These are phyloP conservation scores for Aspergillus tamarii DNA, from an alignment of 2,329 filamentous ascomycete genomes.

Conservation along the genomic window DNA sequence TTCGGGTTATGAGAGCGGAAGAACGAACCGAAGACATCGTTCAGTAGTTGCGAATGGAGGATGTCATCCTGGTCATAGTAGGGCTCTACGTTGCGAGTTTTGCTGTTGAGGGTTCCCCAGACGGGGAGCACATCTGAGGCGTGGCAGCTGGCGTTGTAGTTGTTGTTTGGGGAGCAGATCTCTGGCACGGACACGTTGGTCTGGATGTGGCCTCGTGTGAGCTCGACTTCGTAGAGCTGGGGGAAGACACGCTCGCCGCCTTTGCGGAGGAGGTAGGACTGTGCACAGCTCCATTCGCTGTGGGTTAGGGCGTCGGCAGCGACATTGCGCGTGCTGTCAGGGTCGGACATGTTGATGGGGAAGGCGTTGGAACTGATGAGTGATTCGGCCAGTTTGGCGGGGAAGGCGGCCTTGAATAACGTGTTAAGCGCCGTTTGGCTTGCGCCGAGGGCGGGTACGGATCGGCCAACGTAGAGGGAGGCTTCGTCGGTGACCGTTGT, in stretches of 20 bases:
- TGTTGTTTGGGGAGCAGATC: slow-evolving; percentile 28
- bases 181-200: slow-evolving; percentile 18
- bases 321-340: slow-evolving; percentile 23
- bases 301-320: slow-evolving; percentile 18
- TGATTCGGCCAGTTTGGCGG: slow-evolving; percentile 17
- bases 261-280: slow-evolving; percentile 18
- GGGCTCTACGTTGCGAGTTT: slow-evolving; percentile 25
- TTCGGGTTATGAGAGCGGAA: slow-evolving; percentile 27
- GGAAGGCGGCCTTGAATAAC: slow-evolving; percentile 21
- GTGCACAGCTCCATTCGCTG: slow-evolving; percentile 25
- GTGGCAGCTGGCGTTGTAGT: slow-evolving; percentile 33
- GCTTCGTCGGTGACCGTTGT: slow-evolving; percentile 32
- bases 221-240: slow-evolving; percentile 25
- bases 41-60: slow-evolving; percentile 27
- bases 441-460: slow-evolving; percentile 17
- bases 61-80: slow-evolving; percentile 27
- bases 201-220: slow-evolving; percentile 28
- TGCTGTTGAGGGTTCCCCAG: slow-evolving; percentile 32
- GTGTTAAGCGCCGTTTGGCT: slow-evolving; percentile 15
- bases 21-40: slow-evolving; percentile 30
- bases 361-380: slow-evolving; percentile 21
- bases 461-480: slow-evolving; percentile 18
- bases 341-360: slow-evolving; percentile 16
- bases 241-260: slow-evolving; percentile 19
- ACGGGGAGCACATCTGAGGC: slow-evolving; percentile 29